Percentiles rank a stretch among this genome's conserved stretches.
Conservation (phyloP, 2,329 filamentous ascomycete species). For the Colletotrichum ledebouriae region DNA sequence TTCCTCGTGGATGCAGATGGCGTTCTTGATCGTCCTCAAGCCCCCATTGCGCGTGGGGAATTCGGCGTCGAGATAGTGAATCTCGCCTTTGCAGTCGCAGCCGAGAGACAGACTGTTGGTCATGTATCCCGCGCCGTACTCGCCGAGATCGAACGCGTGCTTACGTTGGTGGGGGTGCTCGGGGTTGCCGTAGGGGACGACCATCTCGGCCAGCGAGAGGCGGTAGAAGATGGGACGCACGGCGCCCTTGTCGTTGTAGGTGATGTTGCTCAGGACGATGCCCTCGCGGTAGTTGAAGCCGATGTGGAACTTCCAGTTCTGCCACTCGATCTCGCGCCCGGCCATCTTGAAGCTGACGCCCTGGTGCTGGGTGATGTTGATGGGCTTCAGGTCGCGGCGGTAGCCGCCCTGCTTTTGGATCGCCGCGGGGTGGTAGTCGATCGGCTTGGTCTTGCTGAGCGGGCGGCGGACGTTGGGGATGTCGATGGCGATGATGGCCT, state of each 20-base stretch:
- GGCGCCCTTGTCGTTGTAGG: conserved; percentile 86
- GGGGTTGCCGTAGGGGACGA: conserved; percentile 88
- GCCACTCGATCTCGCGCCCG: conserved; percentile 84
- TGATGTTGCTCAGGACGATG: conserved; percentile 90
- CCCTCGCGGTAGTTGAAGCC: conserved; percentile 97
- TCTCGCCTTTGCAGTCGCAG: conserved; percentile 90
- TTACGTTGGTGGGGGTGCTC: conserved; percentile 85
- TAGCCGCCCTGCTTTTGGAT: conserved; percentile 83
- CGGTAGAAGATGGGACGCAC: conserved; percentile 88
- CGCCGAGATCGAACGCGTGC: conserved; percentile 82
- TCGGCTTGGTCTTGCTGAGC: conserved; percentile 76
- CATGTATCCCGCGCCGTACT: conserved; percentile 88
- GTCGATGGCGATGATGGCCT: conserved; percentile 85
- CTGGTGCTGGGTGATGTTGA: conserved; percentile 89
- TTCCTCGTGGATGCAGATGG: conserved; percentile 95
- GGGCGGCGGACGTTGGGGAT: conserved; percentile 83
- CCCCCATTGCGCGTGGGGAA: conserved; percentile 84
- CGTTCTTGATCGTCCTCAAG: conserved; percentile 89
- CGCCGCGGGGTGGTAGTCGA: conserved; percentile 83
- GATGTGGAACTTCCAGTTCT: conserved; percentile 93
- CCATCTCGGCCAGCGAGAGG: conserved; percentile 92
- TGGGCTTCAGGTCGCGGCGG: conserved; percentile 83
- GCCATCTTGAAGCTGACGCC: conserved; percentile 88
- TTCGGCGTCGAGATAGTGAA: conserved; percentile 90
- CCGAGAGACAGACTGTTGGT: conserved; percentile 82